These are phyloP conservation scores for Talaromyces adpressus DNA, from an alignment of 495 filamentous ascomycete genomes.

Conservation along the genomic window DNA sequence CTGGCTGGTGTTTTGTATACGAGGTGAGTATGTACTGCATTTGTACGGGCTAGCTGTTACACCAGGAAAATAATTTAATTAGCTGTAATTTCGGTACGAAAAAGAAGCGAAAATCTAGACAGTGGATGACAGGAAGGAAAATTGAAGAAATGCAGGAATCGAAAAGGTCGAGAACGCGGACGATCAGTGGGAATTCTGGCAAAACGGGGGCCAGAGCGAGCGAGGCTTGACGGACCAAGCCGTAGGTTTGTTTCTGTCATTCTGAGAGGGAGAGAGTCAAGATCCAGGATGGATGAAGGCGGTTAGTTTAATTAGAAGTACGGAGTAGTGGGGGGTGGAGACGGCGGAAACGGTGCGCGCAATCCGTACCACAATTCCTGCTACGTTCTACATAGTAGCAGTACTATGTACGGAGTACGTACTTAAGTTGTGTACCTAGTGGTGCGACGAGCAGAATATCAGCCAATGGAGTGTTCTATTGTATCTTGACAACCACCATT, in stretches of 20 bases:
- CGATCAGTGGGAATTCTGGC: not conserved
- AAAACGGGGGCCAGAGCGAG: not conserved
- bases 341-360: not conserved
- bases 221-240: not conserved
- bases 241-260: not conserved
- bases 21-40: too few species aligned
- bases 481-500: not conserved
- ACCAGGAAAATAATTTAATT: not conserved
- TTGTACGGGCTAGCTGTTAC: not conserved
- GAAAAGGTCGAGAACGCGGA: not conserved
- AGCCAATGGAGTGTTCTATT: not conserved
- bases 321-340: not conserved
- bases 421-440: too few species aligned
- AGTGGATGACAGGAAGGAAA: not conserved
- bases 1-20: not conserved
- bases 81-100: not conserved
- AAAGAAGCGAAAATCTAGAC: not conserved
- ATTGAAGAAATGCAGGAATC: not conserved
- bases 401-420: too few species aligned
- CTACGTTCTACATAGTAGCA: too few species aligned
- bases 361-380: constrained; percentile 3
- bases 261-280: not conserved
- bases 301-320: not conserved
- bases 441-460: not conserved
- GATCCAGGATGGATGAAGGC: not conserved